Percentiles rank a stretch among this genome's conserved stretches.
Evolutionary conservation across 2,329 filamentous ascomycete species (phyloP).

Genomic region (Aspergillus sp.): DNA sequence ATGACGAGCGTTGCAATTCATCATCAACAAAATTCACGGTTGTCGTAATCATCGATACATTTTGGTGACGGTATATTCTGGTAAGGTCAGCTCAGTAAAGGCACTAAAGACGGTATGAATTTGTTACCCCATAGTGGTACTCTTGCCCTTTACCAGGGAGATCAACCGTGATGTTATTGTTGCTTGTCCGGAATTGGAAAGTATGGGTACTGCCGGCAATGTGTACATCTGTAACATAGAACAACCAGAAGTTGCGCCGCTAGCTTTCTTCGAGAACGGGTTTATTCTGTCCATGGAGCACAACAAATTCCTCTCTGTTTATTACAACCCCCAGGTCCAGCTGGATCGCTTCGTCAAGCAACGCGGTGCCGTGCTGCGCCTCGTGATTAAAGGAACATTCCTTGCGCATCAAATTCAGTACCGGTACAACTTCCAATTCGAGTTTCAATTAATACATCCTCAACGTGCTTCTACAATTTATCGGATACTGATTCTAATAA

Average conservation of each 20-base stretch:
- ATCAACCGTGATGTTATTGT: slow-evolving; percentile 14
- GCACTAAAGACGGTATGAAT: neutral
- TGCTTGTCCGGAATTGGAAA: slow-evolving; percentile 17
- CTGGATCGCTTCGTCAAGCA: slow-evolving; percentile 8
- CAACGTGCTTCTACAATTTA: neutral
- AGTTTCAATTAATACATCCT: neutral
- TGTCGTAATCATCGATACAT: slow-evolving; percentile 24
- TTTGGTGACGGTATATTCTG: slow-evolving; percentile 19
- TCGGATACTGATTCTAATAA: slow-evolving; percentile 5
- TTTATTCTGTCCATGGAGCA: slow-evolving; percentile 1
- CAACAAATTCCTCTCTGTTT: slow-evolving; percentile 4
- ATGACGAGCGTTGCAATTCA: slow-evolving; percentile 21
- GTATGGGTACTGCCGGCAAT: slow-evolving; percentile 53
- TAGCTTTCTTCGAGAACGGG: slow-evolving; percentile 39
- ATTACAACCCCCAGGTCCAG: slow-evolving; percentile 8
- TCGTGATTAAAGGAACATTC: slow-evolving; percentile 14
- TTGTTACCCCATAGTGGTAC: slow-evolving; percentile 16
- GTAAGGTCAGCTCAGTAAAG: neutral
- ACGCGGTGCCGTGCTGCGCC: slow-evolving; percentile 1
- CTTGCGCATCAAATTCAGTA: slow-evolving; percentile 14
- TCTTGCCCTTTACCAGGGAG: slow-evolving; percentile 23
- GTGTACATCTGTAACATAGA: slow-evolving; percentile 69
- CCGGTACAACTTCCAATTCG: neutral
- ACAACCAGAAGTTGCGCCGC: slow-evolving; percentile 27
- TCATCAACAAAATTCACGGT: slow-evolving; percentile 20